These are phyloP conservation scores for Skeletonema potamos DNA, from an alignment of 108 stramenopile species.

Conservation along the genomic window DNA sequence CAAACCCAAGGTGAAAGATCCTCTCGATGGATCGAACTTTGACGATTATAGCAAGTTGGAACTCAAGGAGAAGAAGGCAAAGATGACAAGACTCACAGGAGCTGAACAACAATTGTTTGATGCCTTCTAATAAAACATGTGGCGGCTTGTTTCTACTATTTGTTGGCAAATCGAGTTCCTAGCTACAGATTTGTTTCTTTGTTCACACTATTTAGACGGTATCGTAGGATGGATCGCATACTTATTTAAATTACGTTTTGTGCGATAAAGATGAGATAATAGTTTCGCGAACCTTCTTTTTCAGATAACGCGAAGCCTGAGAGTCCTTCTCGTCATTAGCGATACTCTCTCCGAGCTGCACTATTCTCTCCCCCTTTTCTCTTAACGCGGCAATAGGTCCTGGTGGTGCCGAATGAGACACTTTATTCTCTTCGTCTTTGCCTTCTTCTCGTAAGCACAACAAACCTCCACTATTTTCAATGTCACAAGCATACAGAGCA, in stretches of 20 bases:
- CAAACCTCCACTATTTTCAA: conserved; percentile 33
- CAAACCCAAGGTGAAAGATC: conserved; percentile 80
- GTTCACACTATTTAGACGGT: background rate
- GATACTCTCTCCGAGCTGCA: background rate
- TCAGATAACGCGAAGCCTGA: background rate
- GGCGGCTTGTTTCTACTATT: background rate
- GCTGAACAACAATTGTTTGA: conserved; percentile 39
- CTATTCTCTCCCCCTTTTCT: background rate
- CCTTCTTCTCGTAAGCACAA: conserved; percentile 11
- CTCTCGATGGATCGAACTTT: conserved; percentile 92
- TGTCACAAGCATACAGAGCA: conserved; percentile 30
- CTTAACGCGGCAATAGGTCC: background rate
- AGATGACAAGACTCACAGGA: conserved; percentile 25
- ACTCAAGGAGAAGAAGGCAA: conserved; percentile 32
- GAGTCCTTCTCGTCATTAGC: background rate
- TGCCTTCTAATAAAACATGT: conserved; percentile 18
- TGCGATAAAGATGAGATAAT: background rate
- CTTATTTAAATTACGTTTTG: background rate
- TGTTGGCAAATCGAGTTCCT: background rate
- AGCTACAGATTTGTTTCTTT: background rate
- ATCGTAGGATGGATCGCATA: background rate
- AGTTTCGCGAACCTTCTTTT: background rate
- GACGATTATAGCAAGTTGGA: conserved; percentile 66
- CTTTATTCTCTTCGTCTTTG: background rate
- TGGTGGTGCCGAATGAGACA: background rate